Evolutionary conservation across 306 rosid genomes (phyloP), one percentile per base, ranked within the genome.

Genomic region (Cyclanthera cordifolia): DNA sequence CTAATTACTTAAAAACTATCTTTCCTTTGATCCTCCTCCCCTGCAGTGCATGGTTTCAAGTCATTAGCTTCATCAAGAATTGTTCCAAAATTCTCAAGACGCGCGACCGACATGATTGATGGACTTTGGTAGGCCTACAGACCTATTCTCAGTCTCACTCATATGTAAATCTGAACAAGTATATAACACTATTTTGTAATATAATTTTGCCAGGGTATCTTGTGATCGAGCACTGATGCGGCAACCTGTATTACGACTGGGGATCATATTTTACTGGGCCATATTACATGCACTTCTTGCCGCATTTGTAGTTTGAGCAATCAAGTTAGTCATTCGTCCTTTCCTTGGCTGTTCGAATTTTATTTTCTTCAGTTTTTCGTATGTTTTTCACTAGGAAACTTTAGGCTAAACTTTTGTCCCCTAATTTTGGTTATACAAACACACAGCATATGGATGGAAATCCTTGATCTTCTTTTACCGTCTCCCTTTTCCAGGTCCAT

Each of bases 221-320:
- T 93, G 99, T 34, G 99, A 93, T 72, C 94, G 99, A 48, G 79
- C 99, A 41, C 77, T 93, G 76, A 93, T 93, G 99, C 85, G 99
- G 50, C 89, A 85, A 58, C 99, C 99, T 19, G 73, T 80, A 24
- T 78, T 90, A 64, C 88, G 99, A 58, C 90, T 93, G 53, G 94
- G 96, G 55, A 90, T 90, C 75, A 85, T 90, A 72, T 17, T 90
- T 48, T 93, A 93, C 64, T 93, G 97, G 99, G 91, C 86, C 45
- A 67, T 93, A 67, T 73, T 93, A 84, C 99, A 93, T 21, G 83
- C 90, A 28, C 95, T 93, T 70, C 85, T 93, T 30, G 91, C 95
- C 28, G 76, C 88, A 69, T 67, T 90, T 76, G 95, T 92, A 58
- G 82, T 89, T 73, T 92, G 83, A 89, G 61, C 70, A 73, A 57